A percentile compares a stretch with the other conserved stretches of the same genome.
Conservation (phyloP, 352 stramenopile genomes). For the Globisporangium takayamanum region DNA sequence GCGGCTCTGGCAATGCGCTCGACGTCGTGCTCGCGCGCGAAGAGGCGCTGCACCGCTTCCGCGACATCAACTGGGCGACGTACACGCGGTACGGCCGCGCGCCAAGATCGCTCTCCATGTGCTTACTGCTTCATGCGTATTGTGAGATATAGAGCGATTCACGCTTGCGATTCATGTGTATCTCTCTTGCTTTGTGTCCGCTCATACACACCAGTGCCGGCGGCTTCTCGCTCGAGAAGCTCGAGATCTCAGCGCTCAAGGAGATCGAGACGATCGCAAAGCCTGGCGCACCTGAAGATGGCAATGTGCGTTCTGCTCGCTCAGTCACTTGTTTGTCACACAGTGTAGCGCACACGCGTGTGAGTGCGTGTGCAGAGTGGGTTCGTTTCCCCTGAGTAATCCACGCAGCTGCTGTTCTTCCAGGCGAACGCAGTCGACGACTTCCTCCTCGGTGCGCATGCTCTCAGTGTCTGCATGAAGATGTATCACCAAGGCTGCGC, state of each 20-base stretch:
- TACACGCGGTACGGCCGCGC: slow-evolving; percentile 61
- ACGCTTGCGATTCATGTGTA: neutral
- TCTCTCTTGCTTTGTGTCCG: neutral
- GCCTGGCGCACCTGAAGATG: slow-evolving; percentile 38
- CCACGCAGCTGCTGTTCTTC: slow-evolving; percentile 14
- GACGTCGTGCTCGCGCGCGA: slow-evolving; percentile 72
- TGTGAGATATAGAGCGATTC: neutral
- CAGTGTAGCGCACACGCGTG: neutral
- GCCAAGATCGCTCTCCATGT: neutral
- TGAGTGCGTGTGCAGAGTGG: neutral
- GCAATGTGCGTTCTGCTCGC: slow-evolving; percentile 33
- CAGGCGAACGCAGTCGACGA: slow-evolving; percentile 69
- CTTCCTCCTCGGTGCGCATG: slow-evolving; percentile 42
- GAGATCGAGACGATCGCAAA: slow-evolving; percentile 78
- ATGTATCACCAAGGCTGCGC: too few species aligned
- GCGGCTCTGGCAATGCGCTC: slow-evolving; percentile 30
- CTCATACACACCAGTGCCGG: slow-evolving; percentile 28
- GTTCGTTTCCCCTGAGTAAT: slow-evolving; percentile 13
- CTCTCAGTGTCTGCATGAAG: too few species aligned
- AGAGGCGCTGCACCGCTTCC: slow-evolving; percentile 81
- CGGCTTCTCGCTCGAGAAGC: slow-evolving; percentile 79
- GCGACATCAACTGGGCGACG: slow-evolving; percentile 87
- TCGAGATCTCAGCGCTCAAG: slow-evolving; percentile 81
- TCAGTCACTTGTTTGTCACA: neutral
- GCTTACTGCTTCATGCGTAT: neutral